Evolutionary conservation across 192 early-diverging fungal species (phyloP), one percentile per base, ranked within the genome.

Genomic region (Entomortierella chlamydospora): DNA sequence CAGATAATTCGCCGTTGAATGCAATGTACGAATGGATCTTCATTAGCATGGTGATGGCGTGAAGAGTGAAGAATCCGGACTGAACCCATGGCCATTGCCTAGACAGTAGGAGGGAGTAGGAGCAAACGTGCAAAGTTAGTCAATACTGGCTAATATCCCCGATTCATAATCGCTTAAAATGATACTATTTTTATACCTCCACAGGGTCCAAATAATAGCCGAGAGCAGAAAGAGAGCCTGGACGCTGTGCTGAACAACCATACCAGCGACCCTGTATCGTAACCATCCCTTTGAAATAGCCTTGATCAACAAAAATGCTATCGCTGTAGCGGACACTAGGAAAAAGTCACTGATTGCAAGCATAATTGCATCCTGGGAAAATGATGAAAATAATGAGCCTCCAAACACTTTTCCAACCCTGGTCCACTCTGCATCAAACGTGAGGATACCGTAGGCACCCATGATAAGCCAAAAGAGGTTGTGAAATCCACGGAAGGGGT

Each of bases 21-120:
- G 90, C 84, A 28, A 92, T 89, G 70, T 99, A 99, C n/a, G 96
- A 97, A 76, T 96, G 95, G 72, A 95, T 89, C 72, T 99, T 99
- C 95, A 99, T 96, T 79, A 97, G 87, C 91, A 96, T 97, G 18
- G 94, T 90, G 45, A 95, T 93, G 2, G 91, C 87, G 77, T 99
- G 97, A 33, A 97, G 83, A 0, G 89, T 87, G 79, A 97, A 95
- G 49, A 92, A 95, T 52, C 94, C 93, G 9, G 90, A 89, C 81
- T 99, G 95, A 11, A 95, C 91, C 95, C 95, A 97, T 18, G 89
- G 90, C 95, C 95, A 97, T 41, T 93, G 87, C 61, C 88, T 86
- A 60, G 64, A 31, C 29, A 53, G n/a, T 77, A 60, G 47, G 11
- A 70, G 31, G 23, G 37, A n/a, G 61, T 52, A 30, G 4, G 13